Evolutionary conservation across 768 basidiomycete species (phyloP).

Genomic region (Naganishia vishniacii): DNA sequence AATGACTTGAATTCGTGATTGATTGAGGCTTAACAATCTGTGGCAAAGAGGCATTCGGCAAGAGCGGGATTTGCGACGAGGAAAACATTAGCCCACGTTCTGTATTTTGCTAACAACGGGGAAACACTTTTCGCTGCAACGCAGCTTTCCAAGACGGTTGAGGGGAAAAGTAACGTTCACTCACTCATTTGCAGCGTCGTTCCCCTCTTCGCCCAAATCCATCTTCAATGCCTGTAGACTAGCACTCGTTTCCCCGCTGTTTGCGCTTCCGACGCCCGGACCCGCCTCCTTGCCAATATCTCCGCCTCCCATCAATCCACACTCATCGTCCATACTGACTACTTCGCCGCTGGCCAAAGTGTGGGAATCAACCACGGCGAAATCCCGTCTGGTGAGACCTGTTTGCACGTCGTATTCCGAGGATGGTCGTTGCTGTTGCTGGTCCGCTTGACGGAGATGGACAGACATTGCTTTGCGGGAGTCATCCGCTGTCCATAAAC

Average conservation of each 20-base stretch:
- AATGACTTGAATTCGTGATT: conserved; percentile 16
- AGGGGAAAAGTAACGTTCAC: background rate
- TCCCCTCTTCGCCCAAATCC: conserved; percentile 14
- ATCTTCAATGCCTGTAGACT: conserved; percentile 8
- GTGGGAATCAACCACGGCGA: background rate
- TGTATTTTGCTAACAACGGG: too few relatives aligned
- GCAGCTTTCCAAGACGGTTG: too few relatives aligned
- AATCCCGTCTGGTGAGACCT: background rate
- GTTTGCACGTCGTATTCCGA: background rate
- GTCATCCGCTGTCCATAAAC: background rate
- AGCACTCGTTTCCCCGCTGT: conserved; percentile 1
- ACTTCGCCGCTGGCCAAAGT: too few relatives aligned
- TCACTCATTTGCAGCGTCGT: conserved; percentile 19
- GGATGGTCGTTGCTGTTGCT: background rate
- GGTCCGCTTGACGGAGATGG: background rate
- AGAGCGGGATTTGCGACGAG: background rate
- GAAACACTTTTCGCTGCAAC: too few relatives aligned
- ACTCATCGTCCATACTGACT: background rate
- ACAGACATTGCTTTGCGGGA: background rate
- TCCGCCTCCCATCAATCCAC: background rate
- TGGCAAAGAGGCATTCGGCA: background rate
- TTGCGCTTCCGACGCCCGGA: conserved; percentile 11
- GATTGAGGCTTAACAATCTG: conserved; percentile 14
- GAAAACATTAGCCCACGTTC: background rate
- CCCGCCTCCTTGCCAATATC: conserved; percentile 1